Base-by-base conservation (phyloP, 2,329 filamentous ascomycete genomes). In the Laburnicola sp. region DNA sequence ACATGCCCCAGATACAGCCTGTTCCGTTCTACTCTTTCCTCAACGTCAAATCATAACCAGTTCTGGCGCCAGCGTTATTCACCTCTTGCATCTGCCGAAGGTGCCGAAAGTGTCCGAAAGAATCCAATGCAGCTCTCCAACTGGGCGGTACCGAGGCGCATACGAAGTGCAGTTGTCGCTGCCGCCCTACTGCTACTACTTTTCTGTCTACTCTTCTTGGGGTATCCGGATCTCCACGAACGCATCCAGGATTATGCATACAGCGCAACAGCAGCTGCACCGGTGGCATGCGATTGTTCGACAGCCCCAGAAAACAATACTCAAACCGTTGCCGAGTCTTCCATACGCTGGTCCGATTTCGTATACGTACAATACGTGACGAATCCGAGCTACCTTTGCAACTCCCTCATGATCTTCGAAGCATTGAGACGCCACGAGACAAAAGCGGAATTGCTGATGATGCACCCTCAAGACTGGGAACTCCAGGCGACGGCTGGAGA, bases 361-460 rank as follows among this genome's bases (percentile, higher is more conserved):
- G 71, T 71, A 21, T 73, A 72, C 43, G 57, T 58, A 4, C 68
- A 68, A 50, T 71, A 72, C 51, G 65, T 63, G n/a, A 72, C 70
- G 11, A 62, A 69, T 48, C 43, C 45, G 6, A 49, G 58, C 26
- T 65, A 70, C 46, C 63, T 73, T 22, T 73, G 70, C 59, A 70
- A 69, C 47, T 62, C 65, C 2, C 34, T 73, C 49, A 74, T 75
- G 72, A 62, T 75, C 10, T 67, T 74, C 46, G 73, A 74, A 45
- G 50, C 69, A 5, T 54, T 75, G 4, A 53, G 72, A 31, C 56
- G 68, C 8, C 69, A 21, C 63, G 64, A 11, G 64, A 61, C 50
- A 64, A 69, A 59, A 68, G 47, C 47, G 21, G 39, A 44, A 2
- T n/a, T 50, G 23, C 16, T 50, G 32, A 50, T 50, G 47, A 34